Percentiles rank a stretch among this genome's conserved stretches.
Evolutionary conservation across 176 grass and related monocot genomes (phyloP).

Genomic region (Elymus sibiricus): DNA sequence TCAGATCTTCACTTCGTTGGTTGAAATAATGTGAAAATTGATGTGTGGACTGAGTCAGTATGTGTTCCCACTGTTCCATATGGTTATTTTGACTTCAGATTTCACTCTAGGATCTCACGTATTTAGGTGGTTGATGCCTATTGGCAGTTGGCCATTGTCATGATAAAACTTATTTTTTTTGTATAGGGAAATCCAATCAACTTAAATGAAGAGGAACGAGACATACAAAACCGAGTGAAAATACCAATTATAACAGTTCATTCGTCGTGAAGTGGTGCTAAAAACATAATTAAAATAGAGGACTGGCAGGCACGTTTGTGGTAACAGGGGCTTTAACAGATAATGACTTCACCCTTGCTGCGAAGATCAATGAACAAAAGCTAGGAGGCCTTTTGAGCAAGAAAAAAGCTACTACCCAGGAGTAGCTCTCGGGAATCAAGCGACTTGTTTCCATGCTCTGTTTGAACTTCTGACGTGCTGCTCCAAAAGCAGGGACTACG

Average conservation of each 20-base stretch:
- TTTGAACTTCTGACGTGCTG: conserved; percentile 2
- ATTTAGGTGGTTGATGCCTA: not conserved
- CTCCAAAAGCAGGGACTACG: too few relatives aligned
- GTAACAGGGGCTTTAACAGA: conserved; percentile 71
- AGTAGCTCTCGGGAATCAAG: not conserved
- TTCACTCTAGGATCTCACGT: not conserved
- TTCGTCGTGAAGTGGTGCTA: not conserved
- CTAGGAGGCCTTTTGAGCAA: conserved; percentile 58
- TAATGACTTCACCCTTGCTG: conserved; percentile 86
- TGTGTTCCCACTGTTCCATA: conserved; percentile 12
- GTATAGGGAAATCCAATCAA: not conserved
- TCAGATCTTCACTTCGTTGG: conserved; percentile 92
- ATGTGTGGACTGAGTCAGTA: conserved; percentile 91
- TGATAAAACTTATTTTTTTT: not conserved
- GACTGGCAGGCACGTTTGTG: not conserved
- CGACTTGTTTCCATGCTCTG: not conserved
- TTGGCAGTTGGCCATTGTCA: not conserved
- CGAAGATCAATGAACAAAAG: conserved; percentile 67
- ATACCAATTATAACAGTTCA: not conserved
- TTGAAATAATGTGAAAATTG: conserved; percentile 94
- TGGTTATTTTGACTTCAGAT: not conserved
- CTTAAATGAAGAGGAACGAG: not conserved
- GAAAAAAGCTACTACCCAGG: conserved; percentile 45
- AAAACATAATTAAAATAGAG: not conserved
- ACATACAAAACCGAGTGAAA: not conserved